A percentile compares a stretch with the other conserved stretches of the same genome.
Evolutionary conservation across 345 rosid species (phyloP).

Genomic region (Corymbia maculata): DNA sequence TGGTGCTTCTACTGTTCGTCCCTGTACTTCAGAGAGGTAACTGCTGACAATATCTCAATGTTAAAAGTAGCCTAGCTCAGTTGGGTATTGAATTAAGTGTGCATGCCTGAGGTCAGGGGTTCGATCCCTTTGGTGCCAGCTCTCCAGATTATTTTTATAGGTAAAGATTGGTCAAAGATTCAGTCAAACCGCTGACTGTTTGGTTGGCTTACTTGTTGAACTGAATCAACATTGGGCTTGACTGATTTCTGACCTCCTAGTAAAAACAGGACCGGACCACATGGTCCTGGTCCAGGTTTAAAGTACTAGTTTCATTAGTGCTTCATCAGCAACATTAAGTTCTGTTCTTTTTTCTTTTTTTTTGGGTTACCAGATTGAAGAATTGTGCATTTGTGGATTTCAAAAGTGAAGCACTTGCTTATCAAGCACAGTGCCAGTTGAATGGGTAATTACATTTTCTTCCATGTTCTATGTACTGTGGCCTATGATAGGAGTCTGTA

Average conservation of each 20-base stretch:
- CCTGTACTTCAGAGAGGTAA: conserved; percentile 67
- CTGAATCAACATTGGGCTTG: neutral
- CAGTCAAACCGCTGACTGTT: neutral
- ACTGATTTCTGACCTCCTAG: neutral
- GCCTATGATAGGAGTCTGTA: neutral
- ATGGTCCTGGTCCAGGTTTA: neutral
- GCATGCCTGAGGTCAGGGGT: neutral
- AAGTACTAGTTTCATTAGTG: neutral
- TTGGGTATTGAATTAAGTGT: neutral
- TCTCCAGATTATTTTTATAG: neutral
- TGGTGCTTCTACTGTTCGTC: conserved; percentile 76
- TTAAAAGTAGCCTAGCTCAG: neutral
- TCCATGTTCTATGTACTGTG: neutral
- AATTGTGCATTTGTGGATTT: conserved; percentile 92
- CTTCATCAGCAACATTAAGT: neutral
- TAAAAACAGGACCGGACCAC: neutral
- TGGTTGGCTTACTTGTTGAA: neutral
- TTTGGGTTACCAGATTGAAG: conserved; percentile 35
- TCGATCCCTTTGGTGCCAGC: neutral
- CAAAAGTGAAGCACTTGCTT: conserved; percentile 55
- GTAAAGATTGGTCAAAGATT: neutral
- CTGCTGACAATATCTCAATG: neutral
- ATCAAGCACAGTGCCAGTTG: conserved; percentile 74
- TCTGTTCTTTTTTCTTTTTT: neutral
- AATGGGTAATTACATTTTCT: conserved; percentile 46